Conservation (phyloP, 257 asterid species). For the Thymus quinquecostatus region DNA sequence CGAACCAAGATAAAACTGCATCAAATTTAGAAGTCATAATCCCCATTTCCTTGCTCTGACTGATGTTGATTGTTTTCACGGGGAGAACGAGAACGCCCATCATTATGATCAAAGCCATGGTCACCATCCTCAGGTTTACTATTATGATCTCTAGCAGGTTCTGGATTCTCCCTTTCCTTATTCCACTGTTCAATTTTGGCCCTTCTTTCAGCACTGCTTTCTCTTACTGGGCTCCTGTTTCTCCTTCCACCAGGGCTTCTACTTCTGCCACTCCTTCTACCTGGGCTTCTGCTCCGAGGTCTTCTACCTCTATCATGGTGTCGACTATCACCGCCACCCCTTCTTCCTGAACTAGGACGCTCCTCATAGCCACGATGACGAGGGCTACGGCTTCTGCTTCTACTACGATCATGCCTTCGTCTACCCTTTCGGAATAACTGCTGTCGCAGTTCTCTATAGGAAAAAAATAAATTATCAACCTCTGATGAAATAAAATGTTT, state of each 20-base stretch:
- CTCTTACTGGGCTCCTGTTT: slow-evolving; percentile 69
- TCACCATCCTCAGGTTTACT: slow-evolving; percentile 40
- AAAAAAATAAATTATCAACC: slow-evolving; percentile 27
- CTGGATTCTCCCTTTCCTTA: slow-evolving; percentile 67
- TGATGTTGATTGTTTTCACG: slow-evolving; percentile 38
- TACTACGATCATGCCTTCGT: slow-evolving; percentile 66
- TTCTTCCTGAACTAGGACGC: slow-evolving; percentile 66
- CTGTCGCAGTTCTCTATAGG: slow-evolving; percentile 68
- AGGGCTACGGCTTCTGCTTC: slow-evolving; percentile 76
- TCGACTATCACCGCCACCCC: slow-evolving; percentile 64
- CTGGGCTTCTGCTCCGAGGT: slow-evolving; percentile 82
- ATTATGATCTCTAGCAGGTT: slow-evolving; percentile 40
- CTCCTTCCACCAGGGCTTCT: slow-evolving; percentile 77
- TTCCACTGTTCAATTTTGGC: slow-evolving; percentile 87
- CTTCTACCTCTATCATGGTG: slow-evolving; percentile 73
- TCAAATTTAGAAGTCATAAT: slow-evolving; percentile 35
- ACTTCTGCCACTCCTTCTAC: slow-evolving; percentile 72
- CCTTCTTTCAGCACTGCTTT: slow-evolving; percentile 78
- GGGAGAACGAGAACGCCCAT: slow-evolving; percentile 44
- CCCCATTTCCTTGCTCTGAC: slow-evolving; percentile 49
- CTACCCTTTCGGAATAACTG: slow-evolving; percentile 70
- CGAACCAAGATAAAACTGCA: slow-evolving; percentile 38
- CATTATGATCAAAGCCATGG: slow-evolving; percentile 35
- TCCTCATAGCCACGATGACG: slow-evolving; percentile 56
- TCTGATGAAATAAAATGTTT: too few species aligned